A percentile compares a stretch with the other conserved stretches of the same genome.
These are phyloP conservation scores for Tricholoma matsutake DNA, from an alignment of 768 basidiomycete genomes.

Conservation along the genomic window DNA sequence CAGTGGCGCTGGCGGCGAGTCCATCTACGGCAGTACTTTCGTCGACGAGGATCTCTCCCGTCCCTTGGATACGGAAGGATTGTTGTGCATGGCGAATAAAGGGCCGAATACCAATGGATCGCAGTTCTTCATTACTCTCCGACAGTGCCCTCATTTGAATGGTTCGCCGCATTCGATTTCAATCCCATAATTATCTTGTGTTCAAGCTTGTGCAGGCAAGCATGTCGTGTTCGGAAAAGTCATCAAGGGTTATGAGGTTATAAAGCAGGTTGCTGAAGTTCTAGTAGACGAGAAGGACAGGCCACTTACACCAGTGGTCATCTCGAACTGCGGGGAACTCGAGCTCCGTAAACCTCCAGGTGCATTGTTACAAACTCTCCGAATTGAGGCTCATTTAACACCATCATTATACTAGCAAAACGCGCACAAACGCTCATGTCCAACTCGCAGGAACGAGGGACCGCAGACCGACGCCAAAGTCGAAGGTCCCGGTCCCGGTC, in stretches of 20 bases:
- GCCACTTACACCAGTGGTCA: constrained; percentile 61
- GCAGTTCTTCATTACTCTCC: constrained; percentile 84
- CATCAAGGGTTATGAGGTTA: constrained; percentile 59
- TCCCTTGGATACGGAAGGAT: constrained; percentile 63
- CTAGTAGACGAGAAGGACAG: constrained; percentile 74
- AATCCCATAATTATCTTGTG: constrained; percentile 7
- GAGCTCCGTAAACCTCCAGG: constrained; percentile 51
- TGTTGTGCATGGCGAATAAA: constrained; percentile 90
- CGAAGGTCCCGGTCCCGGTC: constrained; percentile 12
- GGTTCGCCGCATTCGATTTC: constrained; percentile 41
- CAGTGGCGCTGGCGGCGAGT: constrained; percentile 80
- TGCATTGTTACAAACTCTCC: constrained; percentile 11
- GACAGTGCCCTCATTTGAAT: constrained; percentile 70
- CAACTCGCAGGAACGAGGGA: constrained; percentile 10
- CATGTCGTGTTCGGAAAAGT: constrained; percentile 49
- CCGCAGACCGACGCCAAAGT: constrained; percentile 12
- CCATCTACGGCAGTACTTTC: constrained; percentile 75
- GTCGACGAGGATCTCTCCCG: constrained; percentile 71
- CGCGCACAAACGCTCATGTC: constrained; percentile 3
- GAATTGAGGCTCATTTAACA: not conserved
- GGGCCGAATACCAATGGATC: constrained; percentile 83
- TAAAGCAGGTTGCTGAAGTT: constrained; percentile 56
- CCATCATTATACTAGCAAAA: not conserved
- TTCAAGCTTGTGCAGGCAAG: constrained; percentile 39
- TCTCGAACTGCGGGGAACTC: constrained; percentile 82